Evolutionary conservation across 225 moss, liverwort and hornwort species (phyloP), one percentile per base, ranked within the genome.

Genomic region (Physcomitrium patens): DNA sequence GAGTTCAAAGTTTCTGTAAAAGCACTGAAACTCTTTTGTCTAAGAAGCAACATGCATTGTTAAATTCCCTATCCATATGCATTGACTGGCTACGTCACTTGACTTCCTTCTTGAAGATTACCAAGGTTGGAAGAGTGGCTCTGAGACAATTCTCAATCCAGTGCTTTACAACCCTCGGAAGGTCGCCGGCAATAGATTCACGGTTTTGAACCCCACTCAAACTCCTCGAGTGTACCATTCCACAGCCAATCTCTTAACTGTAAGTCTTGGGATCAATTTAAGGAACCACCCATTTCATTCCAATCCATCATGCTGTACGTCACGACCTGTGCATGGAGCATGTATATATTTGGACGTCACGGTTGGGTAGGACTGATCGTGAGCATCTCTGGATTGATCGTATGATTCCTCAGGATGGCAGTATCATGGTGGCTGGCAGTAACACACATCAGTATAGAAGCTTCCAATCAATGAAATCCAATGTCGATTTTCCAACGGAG

Each of bases 401-500:
- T 31, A 48, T 10, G 3, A 10, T n/a, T 45, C 42, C 41, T 8
- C 71, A 71, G 60, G 71, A 71, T 49, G 75, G 56, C 9, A 65
- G 65, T 7, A 46, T 81, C 11, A 5, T 60, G n/a, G 54, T 81
- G 14, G 80, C 64, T 0, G 80, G 80, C 19, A 75, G 75, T 65
- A 81, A 81, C 47, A 17, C 53, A 1, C 65, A 81, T 48, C 17
- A 49, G 12, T 70, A 26, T 10, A 64, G 66, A 50, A 65, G 20
- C 1, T 81, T 81, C n/a, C 20, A 8, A 26, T 22, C 17, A 14
- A 51, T 43, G 15, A 15, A 17, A 23, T 10, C 12, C 9, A 12
- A 12, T 14, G 50, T 17, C 16, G 12, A 44, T 17, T 81, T 70
- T 50, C 81, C 76, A 0, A 81, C 76, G 12, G 76, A 76, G 42